These are phyloP conservation scores for Skeletonema grethae DNA, from an alignment of 108 stramenopile species.

Conservation along the genomic window DNA sequence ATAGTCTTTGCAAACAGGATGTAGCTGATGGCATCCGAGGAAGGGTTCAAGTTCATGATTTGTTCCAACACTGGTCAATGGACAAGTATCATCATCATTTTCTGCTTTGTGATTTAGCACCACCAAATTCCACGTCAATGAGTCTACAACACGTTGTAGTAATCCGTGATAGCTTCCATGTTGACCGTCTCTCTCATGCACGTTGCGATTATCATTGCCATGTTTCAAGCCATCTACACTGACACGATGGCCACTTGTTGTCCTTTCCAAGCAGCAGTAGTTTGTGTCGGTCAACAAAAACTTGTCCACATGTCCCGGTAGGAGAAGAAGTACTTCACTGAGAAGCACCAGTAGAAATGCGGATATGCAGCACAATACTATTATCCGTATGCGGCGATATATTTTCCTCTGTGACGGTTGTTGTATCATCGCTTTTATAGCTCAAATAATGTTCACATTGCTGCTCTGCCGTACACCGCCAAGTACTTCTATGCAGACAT, in stretches of 20 bases:
- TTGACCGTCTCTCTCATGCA: background rate
- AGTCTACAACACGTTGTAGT: background rate
- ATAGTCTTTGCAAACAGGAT: slow-evolving; percentile 37
- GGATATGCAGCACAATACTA: background rate
- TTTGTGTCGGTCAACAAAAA: slow-evolving; percentile 20
- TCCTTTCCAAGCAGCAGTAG: background rate
- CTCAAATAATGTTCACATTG: background rate
- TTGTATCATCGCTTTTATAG: background rate
- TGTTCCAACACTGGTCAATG: background rate
- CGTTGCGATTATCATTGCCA: background rate
- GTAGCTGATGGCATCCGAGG: background rate
- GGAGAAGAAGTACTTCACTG: slow-evolving; percentile 2
- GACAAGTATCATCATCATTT: background rate
- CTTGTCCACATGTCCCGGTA: slow-evolving; percentile 9
- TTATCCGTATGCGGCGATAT: background rate
- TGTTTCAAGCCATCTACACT: background rate
- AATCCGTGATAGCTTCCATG: background rate
- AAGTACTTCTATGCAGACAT: too few relatives aligned
- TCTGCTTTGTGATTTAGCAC: background rate
- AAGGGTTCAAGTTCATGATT: background rate
- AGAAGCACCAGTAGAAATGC: background rate
- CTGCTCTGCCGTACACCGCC: too few relatives aligned
- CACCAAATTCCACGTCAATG: background rate
- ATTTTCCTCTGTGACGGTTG: background rate
- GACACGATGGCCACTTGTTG: background rate